phyloP scores from a whole-genome alignment of 495 filamentous ascomycete genomes.

The Penicillium diatomitis region DNA sequence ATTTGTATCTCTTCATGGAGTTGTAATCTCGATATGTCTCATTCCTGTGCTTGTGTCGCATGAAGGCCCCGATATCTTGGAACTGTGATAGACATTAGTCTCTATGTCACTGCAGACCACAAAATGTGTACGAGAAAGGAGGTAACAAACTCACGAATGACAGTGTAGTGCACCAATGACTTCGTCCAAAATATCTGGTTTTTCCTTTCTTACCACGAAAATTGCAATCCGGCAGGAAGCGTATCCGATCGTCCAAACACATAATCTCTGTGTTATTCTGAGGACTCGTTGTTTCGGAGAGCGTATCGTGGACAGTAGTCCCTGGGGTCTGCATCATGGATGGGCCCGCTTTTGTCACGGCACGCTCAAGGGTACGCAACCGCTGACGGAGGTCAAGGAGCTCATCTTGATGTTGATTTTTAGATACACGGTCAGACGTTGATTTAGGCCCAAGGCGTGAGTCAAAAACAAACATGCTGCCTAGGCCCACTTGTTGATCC shows the following conservation, averaged over 20 bases:
- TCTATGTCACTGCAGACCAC: background rate
- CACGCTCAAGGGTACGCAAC: conserved; percentile 22
- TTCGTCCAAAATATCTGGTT: conserved; percentile 42
- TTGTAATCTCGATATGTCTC: conserved; percentile 21
- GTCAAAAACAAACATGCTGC: conserved; percentile 34
- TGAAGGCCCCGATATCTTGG: conserved; percentile 35
- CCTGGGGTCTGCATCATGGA: conserved; percentile 18
- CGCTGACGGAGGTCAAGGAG: conserved; percentile 26
- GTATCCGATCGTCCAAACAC: conserved; percentile 24
- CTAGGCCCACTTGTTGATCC: conserved; percentile 9
- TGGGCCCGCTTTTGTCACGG: conserved; percentile 14
- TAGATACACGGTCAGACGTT: conserved; percentile 18
- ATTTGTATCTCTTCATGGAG: conserved; percentile 26
- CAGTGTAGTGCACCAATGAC: conserved; percentile 34
- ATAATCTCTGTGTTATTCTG: conserved; percentile 17
- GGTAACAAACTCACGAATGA: conserved; percentile 29
- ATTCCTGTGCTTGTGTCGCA: conserved; percentile 27
- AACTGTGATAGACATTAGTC: conserved; percentile 26
- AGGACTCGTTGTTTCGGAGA: conserved; percentile 11
- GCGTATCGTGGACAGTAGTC: conserved; percentile 15
- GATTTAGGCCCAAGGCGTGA: conserved; percentile 22
- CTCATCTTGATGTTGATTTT: conserved; percentile 23
- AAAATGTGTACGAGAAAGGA: background rate
- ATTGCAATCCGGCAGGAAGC: conserved; percentile 19
- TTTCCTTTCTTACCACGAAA: conserved; percentile 42